A percentile compares a stretch with the other conserved stretches of the same genome.
These are phyloP conservation scores for Chalciporus pseudorubinellus DNA, from an alignment of 768 basidiomycete genomes.

Conservation along the genomic window DNA sequence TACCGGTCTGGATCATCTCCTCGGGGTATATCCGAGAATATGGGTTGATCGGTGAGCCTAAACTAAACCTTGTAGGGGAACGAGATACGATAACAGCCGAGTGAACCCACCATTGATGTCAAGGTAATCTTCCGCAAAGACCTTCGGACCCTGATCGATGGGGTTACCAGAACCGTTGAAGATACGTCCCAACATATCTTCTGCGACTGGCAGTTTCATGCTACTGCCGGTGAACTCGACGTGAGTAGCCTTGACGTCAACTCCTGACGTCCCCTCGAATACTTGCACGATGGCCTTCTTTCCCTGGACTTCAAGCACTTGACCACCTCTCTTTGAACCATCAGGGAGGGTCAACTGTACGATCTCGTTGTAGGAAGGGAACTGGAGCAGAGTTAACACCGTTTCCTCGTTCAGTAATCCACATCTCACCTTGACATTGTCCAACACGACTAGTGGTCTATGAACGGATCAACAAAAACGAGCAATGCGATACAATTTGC, in stretches of 20 bases:
- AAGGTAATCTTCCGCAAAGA: constrained; percentile 98
- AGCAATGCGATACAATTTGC: not conserved
- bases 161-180: constrained; percentile 99
- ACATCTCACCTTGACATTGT: constrained; percentile 88
- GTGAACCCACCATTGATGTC: constrained; percentile 88
- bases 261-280: constrained; percentile 96
- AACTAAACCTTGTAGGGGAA: constrained; percentile 16
- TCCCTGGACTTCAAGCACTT: constrained; percentile 96
- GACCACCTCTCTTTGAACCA: constrained; percentile 91
- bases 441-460: constrained; percentile 93
- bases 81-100: constrained; percentile 1
- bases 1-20: constrained; percentile 99
- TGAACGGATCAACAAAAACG: constrained; percentile 10
- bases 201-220: constrained; percentile 98
- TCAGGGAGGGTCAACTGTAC: constrained; percentile 94
- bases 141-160: constrained; percentile 97
- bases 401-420: not conserved
- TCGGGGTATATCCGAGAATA: constrained; percentile 99
- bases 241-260: constrained; percentile 96
- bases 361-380: constrained; percentile 98
- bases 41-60: constrained; percentile 97
- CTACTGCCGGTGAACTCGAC: constrained; percentile 98
- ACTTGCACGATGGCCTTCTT: constrained; percentile 99
- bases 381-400: constrained; percentile 46
- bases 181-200: constrained; percentile 98